Conservation (phyloP, 192 early-diverging fungal genomes). For the Backusella liffmaniae region DNA sequence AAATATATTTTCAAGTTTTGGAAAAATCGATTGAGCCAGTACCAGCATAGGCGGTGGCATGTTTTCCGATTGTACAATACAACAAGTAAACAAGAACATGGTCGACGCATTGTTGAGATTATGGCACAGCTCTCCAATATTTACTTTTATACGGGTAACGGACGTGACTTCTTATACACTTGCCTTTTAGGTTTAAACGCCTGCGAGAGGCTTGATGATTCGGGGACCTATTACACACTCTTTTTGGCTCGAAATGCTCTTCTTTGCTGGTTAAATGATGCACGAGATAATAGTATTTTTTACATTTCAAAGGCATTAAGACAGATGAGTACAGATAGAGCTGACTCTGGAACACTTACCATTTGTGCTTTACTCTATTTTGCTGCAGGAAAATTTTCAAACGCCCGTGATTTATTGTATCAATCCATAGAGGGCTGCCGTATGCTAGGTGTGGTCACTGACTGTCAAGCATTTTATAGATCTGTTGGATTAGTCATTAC, state of each 20-base stretch:
- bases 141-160: conserved; percentile 37
- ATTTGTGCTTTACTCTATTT: conserved; percentile 42
- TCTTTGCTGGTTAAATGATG: conserved; percentile 43
- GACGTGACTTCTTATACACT: conserved; percentile 23
- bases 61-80: neutral
- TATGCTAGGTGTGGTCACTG: conserved; percentile 44
- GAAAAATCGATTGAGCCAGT: conserved; percentile 24
- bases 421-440: conserved; percentile 41
- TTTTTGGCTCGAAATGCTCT: conserved; percentile 42
- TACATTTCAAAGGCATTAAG: conserved; percentile 38
- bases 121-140: conserved; percentile 37
- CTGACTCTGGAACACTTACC: conserved; percentile 36
- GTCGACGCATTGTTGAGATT: conserved; percentile 26
- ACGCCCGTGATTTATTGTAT: conserved; percentile 27
- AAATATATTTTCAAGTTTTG: conserved; percentile 23
- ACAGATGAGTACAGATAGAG: conserved; percentile 18
- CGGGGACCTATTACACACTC: conserved; percentile 35
- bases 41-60: conserved; percentile 21
- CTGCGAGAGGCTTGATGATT: conserved; percentile 40
- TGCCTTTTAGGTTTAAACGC: conserved; percentile 36
- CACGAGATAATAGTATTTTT: conserved; percentile 35
- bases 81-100: neutral
- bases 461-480: conserved; percentile 45
- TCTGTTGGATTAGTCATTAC: conserved; percentile 40
- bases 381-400: conserved; percentile 38